Evolutionary conservation across 1,284 basidiomycete genomes (phyloP).

Genomic region (Athelia psychrophila): DNA sequence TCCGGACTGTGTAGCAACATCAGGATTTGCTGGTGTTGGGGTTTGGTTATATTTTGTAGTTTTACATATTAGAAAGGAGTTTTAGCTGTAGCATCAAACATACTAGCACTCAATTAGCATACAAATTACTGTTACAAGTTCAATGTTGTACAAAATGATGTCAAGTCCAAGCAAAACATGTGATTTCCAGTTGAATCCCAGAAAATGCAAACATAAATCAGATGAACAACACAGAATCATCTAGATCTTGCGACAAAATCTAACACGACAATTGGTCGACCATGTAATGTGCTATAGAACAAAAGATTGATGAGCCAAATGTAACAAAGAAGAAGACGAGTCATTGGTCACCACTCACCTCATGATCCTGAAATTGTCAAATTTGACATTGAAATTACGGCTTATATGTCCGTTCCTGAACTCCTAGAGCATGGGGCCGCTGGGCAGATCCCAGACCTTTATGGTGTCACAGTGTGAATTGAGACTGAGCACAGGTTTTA

Average conservation of each 20-base stretch:
- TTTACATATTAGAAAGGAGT: too few species aligned
- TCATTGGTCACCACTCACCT: conserved; percentile 59
- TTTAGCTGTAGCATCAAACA: too few species aligned
- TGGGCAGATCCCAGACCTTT: conserved; percentile 70
- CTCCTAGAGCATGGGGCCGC: conserved; percentile 56
- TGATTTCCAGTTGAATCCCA: background rate
- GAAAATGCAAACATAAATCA: conserved; percentile 25
- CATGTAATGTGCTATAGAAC: conserved; percentile 68
- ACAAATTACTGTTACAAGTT: background rate
- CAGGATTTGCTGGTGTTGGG: too few species aligned
- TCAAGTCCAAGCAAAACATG: background rate
- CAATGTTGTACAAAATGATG: background rate
- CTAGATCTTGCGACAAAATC: conserved; percentile 71
- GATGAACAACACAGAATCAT: conserved; percentile 48
- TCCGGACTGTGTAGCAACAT: too few species aligned
- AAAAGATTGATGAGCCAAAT: background rate
- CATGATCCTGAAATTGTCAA: conserved; percentile 72
- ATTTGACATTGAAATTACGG: conserved; percentile 88
- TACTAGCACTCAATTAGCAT: background rate
- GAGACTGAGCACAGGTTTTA: too few species aligned
- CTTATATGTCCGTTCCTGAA: conserved; percentile 72
- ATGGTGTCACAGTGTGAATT: too few species aligned
- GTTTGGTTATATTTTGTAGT: too few species aligned
- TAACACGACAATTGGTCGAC: conserved; percentile 71
- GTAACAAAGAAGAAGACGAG: conserved; percentile 6